Base-by-base conservation (phyloP, 1,139 yeast species). In the Saccharomyces hybrid region DNA sequence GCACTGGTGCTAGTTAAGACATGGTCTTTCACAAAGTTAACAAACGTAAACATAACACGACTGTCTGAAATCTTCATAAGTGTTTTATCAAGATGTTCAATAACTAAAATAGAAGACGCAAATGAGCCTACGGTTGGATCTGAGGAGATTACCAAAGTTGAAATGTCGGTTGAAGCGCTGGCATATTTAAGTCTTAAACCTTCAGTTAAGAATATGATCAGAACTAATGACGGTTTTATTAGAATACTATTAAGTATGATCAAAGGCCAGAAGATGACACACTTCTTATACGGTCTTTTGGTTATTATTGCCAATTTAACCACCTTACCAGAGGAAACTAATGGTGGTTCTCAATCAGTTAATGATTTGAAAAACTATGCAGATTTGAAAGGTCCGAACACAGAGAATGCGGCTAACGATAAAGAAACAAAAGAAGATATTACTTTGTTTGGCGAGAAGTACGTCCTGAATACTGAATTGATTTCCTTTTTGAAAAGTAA, bases 21-120 rank as follows among this genome's bases (percentile, higher is more conserved):
- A 13, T 68, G 71, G 71, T 61, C 68, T 7, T 67, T 68, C 52
- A 55, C 65, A 1, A 69, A 67, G 50, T 54, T 69, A 34, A 58
- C 62, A 38, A 56, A 59, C 13, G 53, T 61, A 9, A 55, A 58
- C 14, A 57, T 68, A 9, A 57, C 57, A 11, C 52, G 57, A 14
- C 55, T 68, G 34, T 58, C 63, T 13, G 50, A 51, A 1, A 58
- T 60, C n/a, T 58, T 68, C 9, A 54, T 60, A 5, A 54, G 57
- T 16, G 14, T 38, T 2, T 55, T 57, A 27, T 14, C 57, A 5
- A 42, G 23, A 38, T 38, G 42, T 3, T 9, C 8, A 8, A 16
- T 38, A 11, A 9, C 42, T 3, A 50, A 53, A 16, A 25, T 11
- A 19, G 50, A 48, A 29, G 32, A 14, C 1, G 3, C 38, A 6